Evolutionary conservation across 2,329 filamentous ascomycete genomes (phyloP), one percentile per base, ranked within the genome.

Genomic region (Penicillium sumatraense): DNA sequence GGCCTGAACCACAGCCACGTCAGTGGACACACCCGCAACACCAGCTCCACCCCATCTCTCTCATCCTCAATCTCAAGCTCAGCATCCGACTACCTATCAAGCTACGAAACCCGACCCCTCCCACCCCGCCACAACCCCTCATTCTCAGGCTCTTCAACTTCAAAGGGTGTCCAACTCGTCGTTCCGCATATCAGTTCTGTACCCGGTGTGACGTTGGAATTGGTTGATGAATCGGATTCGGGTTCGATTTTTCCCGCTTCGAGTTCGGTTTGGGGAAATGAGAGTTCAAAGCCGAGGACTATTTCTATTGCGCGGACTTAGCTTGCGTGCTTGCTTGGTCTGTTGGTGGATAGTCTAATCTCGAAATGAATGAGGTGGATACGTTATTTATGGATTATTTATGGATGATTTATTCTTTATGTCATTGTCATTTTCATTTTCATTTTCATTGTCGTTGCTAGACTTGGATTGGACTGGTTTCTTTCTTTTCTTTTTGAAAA

Each of bases 111-210:
- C 49, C 73, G 75, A 5, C 75, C 75, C 2, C 61, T 78, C 20
- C 73, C 73, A 11, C 73, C 75, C 4, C 71, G 75, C 7, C 72
- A 73, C 60, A 76, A 77, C 52, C 72, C 74, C 16, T 70, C 67
- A 49, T 76, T 73, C 59, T 68, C 69, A 11, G 64, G 64, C 45
- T 65, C 66, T 5, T 31, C 5, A 5, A 62, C 62, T 24, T n/a
- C n/a, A n/a, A 74, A 74, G 59, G 71, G 74, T 10, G 65, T 76
- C 8, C 72, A 76, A 26, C 64, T 78, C 20, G 75, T 78, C 11
- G 70, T 76, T 13, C 75, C 75, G 21, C 75, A 76, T 40, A 60
- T 75, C n/a, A 49, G 51, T 3, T 54, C 57, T 20, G 38, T n/a
- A 3, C 49, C 45, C 5, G 56, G 54, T 26, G 53, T 59, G 3